A percentile compares a stretch with the other conserved stretches of the same genome.
Conservation (phyloP, 805 yeast species). For the Sungouiella thailandica region DNA sequence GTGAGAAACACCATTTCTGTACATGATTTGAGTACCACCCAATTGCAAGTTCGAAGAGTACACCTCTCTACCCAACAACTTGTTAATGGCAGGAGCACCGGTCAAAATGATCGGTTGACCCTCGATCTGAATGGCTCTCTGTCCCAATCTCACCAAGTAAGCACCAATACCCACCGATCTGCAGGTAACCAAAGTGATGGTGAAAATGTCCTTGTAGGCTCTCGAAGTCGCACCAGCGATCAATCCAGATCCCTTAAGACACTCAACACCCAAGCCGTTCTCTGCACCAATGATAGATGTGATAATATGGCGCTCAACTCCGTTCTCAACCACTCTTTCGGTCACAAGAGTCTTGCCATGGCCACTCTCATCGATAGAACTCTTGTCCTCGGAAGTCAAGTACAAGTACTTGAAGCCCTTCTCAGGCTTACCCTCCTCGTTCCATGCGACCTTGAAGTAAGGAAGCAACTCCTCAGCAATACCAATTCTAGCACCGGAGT, state of each 20-base stretch:
- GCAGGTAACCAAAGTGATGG: slow-evolving; percentile 97
- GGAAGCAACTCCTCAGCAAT: slow-evolving; percentile 95
- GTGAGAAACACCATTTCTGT: slow-evolving; percentile 96
- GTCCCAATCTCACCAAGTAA: slow-evolving; percentile 94
- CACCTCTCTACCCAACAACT: slow-evolving; percentile 93
- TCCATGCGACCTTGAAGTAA: slow-evolving; percentile 89
- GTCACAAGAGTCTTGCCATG: slow-evolving; percentile 61
- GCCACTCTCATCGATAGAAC: slow-evolving; percentile 52
- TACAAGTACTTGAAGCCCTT: slow-evolving; percentile 91
- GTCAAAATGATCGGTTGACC: slow-evolving; percentile 98
- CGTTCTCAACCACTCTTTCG: slow-evolving; percentile 77
- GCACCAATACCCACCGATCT: slow-evolving; percentile 99
- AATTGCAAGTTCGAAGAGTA: slow-evolving; percentile 94
- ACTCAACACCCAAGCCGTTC: slow-evolving; percentile 97
- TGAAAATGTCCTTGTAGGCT: slow-evolving; percentile 96
- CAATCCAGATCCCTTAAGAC: slow-evolving; percentile 95
- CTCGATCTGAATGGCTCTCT: slow-evolving; percentile 97
- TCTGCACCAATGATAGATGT: slow-evolving; percentile 87
- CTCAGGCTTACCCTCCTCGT: slow-evolving; percentile 62
- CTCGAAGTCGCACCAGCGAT: slow-evolving; percentile 98
- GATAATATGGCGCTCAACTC: slow-evolving; percentile 77
- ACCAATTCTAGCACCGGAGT: slow-evolving; percentile 99
- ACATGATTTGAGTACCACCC: slow-evolving; percentile 99
- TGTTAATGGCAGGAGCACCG: slow-evolving; percentile 99
- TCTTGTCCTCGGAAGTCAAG: slow-evolving; percentile 63